These are phyloP conservation scores for Suhomyces kilbournensis DNA, from an alignment of 805 yeast genomes.

Conservation along the genomic window DNA sequence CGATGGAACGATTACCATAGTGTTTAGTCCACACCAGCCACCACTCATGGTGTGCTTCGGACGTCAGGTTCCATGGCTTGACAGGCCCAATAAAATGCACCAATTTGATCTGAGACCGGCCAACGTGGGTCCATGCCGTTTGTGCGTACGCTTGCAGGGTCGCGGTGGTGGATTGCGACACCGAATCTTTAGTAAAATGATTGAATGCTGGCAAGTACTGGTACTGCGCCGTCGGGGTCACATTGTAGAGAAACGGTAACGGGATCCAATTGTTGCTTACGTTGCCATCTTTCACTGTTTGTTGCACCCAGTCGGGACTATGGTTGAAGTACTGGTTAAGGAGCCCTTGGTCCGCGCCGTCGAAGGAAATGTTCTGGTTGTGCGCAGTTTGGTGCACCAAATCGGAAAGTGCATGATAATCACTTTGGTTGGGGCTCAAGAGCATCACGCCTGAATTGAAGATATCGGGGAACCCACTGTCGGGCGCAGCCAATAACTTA, in stretches of 20 bases:
- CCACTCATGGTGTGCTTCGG: constrained; percentile 30
- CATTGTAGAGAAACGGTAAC: constrained; percentile 80
- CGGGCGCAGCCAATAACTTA: constrained; percentile 60
- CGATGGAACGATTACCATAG: constrained; percentile 24
- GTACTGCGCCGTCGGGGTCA: constrained; percentile 63
- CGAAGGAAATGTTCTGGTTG: constrained; percentile 45
- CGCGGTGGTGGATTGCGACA: not conserved
- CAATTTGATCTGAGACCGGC: constrained; percentile 39
- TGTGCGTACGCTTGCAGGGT: constrained; percentile 13
- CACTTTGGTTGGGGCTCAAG: constrained; percentile 48
- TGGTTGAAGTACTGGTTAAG: constrained; percentile 68
- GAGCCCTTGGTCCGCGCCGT: constrained; percentile 92
- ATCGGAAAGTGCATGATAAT: constrained; percentile 39
- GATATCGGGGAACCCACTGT: constrained; percentile 89
- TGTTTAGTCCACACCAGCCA: constrained; percentile 37
- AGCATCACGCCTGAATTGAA: constrained; percentile 79
- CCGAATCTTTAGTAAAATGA: constrained; percentile 35
- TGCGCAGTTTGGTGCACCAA: constrained; percentile 18
- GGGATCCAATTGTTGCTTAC: constrained; percentile 52
- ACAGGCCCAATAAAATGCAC: constrained; percentile 66
- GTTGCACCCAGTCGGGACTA: constrained; percentile 39
- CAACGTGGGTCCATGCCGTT: constrained; percentile 18
- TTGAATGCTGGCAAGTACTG: constrained; percentile 70
- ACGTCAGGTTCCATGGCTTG: constrained; percentile 52
- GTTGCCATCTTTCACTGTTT: not conserved